Base-by-base conservation (phyloP, 2,329 filamentous ascomycete genomes). In the Hypoxylon sp. region DNA sequence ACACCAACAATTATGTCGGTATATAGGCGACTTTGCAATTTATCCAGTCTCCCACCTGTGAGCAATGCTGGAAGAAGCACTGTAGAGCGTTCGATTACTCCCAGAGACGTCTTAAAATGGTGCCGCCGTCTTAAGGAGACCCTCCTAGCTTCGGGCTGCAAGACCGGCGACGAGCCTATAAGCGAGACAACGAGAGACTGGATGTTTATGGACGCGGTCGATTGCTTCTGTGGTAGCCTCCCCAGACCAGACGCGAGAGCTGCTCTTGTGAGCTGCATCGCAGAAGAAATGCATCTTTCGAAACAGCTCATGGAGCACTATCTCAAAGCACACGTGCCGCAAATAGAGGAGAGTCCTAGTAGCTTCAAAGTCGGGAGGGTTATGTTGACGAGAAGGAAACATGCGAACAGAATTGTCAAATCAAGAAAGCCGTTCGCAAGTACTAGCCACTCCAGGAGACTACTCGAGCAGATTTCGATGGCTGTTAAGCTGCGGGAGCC, bases 201-300 rank as follows among this genome's bases (percentile, higher is more conserved):
- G 74, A 97, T 98, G 80, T 98, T 98, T 76, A 88, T 97, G 82
- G 96, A 99, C 77, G 93, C 94, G 0, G 86, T 96, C 58, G 96
- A 99, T 79, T 97, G 95, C 77, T 98, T 99, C 79, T 90, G 93
- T 46, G 93, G 92, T 60, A 93, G 92, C 77, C 84, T 96, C 50
- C 91, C 92, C 8, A 91, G 91, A 63, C 85, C 86, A 31, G 84
- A 87, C 11, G 82, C 90, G 31, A 89, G 90, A 55, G 82, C 83
- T 51, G 81, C 84, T 3, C 82, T 97, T 33, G 88, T 92, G 48
- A 84, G 86, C 53, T 88, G 87, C 49, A 93, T 98, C 68, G 95
- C 95, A 0, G 90, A 97, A 80, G 91, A 94, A 74, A 91, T 99
- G 81, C 93, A 95, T 63, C 89, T 98, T 64, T 91, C 96, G 35